phyloP scores from a whole-genome alignment of 306 rosid genomes.

The Corylus avellana region DNA sequence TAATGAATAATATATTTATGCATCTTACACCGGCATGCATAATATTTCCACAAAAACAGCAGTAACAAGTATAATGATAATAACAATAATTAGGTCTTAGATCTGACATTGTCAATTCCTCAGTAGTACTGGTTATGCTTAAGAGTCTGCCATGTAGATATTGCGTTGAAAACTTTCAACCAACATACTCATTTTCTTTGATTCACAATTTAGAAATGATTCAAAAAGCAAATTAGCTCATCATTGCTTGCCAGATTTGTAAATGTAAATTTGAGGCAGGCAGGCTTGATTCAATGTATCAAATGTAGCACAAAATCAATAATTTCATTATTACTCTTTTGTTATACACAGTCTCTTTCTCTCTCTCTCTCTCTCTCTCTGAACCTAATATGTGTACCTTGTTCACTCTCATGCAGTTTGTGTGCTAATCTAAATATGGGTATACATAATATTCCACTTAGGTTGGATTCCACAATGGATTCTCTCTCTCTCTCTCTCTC shows the following conservation, averaged over 20 bases:
- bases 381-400: not conserved
- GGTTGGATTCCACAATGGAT: not conserved
- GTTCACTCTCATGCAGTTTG: not conserved
- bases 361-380: not conserved
- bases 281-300: not conserved
- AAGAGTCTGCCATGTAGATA: not conserved
- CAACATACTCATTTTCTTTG: constrained; percentile 8
- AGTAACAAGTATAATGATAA: not conserved
- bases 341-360: not conserved
- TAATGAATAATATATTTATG: not conserved
- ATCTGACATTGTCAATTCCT: not conserved
- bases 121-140: not conserved
- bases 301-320: not conserved
- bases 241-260: not conserved
- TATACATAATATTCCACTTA: not conserved
- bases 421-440: not conserved
- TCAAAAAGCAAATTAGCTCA: constrained; percentile 5
- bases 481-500: not conserved
- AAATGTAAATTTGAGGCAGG: not conserved
- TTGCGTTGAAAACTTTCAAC: not conserved
- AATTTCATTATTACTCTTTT: not conserved
- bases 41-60: not conserved
- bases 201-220: not conserved
- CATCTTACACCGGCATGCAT: not conserved
- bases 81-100: not conserved